Evolutionary conservation across 495 filamentous ascomycete genomes (phyloP), one percentile per base, ranked within the genome.

Genomic region (Xylaria palmicola): DNA sequence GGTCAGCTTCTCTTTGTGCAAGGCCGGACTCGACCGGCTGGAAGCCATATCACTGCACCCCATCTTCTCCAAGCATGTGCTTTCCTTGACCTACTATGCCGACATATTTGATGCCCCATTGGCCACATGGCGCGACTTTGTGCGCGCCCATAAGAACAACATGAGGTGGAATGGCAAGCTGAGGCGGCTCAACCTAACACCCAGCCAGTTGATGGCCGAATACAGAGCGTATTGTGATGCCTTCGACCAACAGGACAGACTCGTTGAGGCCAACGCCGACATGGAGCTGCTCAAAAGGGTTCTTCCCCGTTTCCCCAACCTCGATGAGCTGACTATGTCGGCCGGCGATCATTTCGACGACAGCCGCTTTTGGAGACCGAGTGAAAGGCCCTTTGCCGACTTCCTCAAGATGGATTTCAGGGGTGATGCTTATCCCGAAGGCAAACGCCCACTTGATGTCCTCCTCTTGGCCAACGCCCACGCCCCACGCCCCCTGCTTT

Each of bases 61-160:
- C 19, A 30, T 56, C 13, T 44, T 68, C 19, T 52, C 59, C 36
- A 53, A 40, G 24, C 43, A 60, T 30, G 52, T 68, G 43, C n/a
- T 8, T 10, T 52, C 58, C n/a, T 15, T 67, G 20, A 36, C 45
- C 24, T 68, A 65, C 32, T 47, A 52, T 20, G 50, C 50, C 15
- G 22, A 24, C 17, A 41, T 36, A 1, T 6, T 62, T 6, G 44
- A 60, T 19, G 22, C 36, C 0, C 22, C 34, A 1, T 19, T 30
- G 34, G 15, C 52, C 8, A 29, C 44, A 29, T 59, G 56, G 56
- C 44, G 20, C 24, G 26, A 59, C 13, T 59, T 59, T 13, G 56
- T 50, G 44, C 45, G 30, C 15, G 43, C 39, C 7, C 45, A 59
- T 12, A 30, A 41, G 43, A 20, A 3, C 5, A 27, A 5, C 15